Evolutionary conservation across 768 basidiomycete genomes (phyloP).

Genomic region (Fistulinella prunicolor): DNA sequence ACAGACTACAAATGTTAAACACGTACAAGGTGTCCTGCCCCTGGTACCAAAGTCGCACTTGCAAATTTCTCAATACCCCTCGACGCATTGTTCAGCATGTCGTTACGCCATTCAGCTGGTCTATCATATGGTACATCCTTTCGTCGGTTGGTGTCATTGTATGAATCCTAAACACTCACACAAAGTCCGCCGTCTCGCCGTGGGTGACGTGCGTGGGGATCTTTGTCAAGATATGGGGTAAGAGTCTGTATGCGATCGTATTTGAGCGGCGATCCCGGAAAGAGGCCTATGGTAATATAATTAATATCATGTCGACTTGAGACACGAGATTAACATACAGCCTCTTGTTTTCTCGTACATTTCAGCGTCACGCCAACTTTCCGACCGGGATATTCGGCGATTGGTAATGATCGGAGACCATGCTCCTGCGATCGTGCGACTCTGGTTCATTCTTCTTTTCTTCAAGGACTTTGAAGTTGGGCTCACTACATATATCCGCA

Average conservation of each 20-base stretch:
- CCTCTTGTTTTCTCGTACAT: not conserved
- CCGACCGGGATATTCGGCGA: not conserved
- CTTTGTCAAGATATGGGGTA: not conserved
- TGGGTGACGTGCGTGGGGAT: slow-evolving; percentile 6
- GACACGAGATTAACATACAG: not conserved
- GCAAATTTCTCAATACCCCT: slow-evolving; percentile 4
- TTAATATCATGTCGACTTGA: not conserved
- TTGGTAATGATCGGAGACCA: not conserved
- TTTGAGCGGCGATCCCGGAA: not conserved
- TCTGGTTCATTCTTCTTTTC: not conserved
- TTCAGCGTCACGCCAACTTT: not conserved
- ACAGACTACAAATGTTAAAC: not conserved
- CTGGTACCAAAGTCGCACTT: not conserved
- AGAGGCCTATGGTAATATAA: not conserved
- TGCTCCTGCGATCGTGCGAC: not conserved
- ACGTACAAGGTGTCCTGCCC: slow-evolving; percentile 6
- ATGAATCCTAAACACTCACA: not conserved
- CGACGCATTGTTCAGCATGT: not conserved
- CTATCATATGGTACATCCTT: not conserved
- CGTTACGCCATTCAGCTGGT: not conserved
- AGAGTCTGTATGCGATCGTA: not conserved
- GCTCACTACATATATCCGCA: too few species aligned
- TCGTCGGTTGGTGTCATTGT: not conserved
- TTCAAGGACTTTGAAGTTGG: too few species aligned
- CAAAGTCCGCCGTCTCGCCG: not conserved